These are phyloP conservation scores for Petrea volubilis DNA, from an alignment of 257 asterid genomes.

Conservation along the genomic window DNA sequence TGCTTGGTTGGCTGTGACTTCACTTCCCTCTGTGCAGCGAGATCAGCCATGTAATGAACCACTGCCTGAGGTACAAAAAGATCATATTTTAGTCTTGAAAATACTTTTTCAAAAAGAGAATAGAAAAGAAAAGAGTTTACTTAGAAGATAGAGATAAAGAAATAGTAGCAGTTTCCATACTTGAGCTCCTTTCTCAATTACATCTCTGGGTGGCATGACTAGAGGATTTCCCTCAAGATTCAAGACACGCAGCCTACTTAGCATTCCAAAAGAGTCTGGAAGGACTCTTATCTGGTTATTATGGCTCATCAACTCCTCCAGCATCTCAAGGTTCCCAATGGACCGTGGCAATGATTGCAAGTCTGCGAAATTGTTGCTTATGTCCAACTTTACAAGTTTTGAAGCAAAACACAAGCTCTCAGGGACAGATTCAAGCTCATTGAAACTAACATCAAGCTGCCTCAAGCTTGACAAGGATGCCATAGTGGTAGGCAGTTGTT, in stretches of 20 bases:
- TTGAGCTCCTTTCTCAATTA: slow-evolving; percentile 77
- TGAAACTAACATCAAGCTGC: slow-evolving; percentile 85
- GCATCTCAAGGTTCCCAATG: slow-evolving; percentile 84
- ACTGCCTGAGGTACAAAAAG: slow-evolving; percentile 57
- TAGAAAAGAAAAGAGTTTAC: no score
- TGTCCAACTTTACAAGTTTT: slow-evolving; percentile 72
- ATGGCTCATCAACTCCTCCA: slow-evolving; percentile 78
- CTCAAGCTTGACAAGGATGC: slow-evolving; percentile 68
- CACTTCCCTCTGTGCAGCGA: slow-evolving; percentile 54
- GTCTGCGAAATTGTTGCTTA: slow-evolving; percentile 91
- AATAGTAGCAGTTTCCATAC: slow-evolving; percentile 27
- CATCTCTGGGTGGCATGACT: slow-evolving; percentile 58
- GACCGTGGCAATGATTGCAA: slow-evolving; percentile 74
- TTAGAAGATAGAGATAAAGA: background rate
- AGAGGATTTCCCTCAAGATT: slow-evolving; percentile 85
- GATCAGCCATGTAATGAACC: slow-evolving; percentile 74
- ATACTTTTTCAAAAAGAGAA: no score
- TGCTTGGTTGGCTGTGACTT: slow-evolving; percentile 56
- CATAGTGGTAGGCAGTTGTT: slow-evolving; percentile 85
- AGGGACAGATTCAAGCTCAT: slow-evolving; percentile 77
- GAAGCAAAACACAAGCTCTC: slow-evolving; percentile 94
- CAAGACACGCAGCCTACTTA: slow-evolving; percentile 48
- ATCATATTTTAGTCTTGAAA: background rate
- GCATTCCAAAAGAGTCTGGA: slow-evolving; percentile 88
- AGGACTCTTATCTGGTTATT: slow-evolving; percentile 69